A percentile compares a stretch with the other conserved stretches of the same genome.
Evolutionary conservation across 768 basidiomycete species (phyloP).

Genomic region (Boletus vinaceobasis): DNA sequence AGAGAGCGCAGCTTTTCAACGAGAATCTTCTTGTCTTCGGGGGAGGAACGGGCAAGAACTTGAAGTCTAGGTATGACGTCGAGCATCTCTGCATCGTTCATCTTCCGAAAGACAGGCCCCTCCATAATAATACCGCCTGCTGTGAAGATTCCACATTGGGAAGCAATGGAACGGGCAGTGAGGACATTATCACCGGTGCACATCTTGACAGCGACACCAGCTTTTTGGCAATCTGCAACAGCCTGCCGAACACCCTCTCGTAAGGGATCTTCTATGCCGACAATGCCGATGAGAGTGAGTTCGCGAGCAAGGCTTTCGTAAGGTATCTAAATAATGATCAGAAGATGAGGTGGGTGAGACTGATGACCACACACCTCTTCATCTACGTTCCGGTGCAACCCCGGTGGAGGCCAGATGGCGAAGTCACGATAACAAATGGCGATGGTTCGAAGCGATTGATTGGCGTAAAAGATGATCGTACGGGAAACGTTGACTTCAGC

Average conservation of each 20-base stretch:
- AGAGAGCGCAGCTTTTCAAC: conserved; percentile 84
- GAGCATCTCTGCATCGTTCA: conserved; percentile 65
- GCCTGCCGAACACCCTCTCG: conserved; percentile 87
- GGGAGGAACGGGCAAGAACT: conserved; percentile 95
- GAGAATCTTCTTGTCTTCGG: conserved; percentile 93
- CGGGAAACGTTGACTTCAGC: conserved; percentile 80
- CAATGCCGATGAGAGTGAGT: conserved; percentile 83
- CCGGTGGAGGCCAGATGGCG: conserved; percentile 75
- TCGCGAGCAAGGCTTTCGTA: conserved; percentile 68
- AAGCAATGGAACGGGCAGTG: conserved; percentile 93
- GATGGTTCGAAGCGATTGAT: conserved; percentile 92
- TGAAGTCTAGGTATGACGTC: conserved; percentile 90
- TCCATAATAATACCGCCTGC: conserved; percentile 97
- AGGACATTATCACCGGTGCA: conserved; percentile 97
- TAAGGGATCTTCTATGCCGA: conserved; percentile 95
- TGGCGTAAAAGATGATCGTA: conserved; percentile 97
- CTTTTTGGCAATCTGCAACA: conserved; percentile 80
- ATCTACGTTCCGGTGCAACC: conserved; percentile 36
- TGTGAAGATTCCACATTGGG: conserved; percentile 93
- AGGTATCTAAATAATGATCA: conserved; percentile 45
- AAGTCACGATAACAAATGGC: conserved; percentile 93
- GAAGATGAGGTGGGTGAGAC: background rate
- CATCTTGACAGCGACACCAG: conserved; percentile 96
- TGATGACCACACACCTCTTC: conserved; percentile 49
- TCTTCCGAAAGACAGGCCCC: conserved; percentile 86